Conservation (phyloP, 2,329 filamentous ascomycete genomes). For the Microdochium paspali region DNA sequence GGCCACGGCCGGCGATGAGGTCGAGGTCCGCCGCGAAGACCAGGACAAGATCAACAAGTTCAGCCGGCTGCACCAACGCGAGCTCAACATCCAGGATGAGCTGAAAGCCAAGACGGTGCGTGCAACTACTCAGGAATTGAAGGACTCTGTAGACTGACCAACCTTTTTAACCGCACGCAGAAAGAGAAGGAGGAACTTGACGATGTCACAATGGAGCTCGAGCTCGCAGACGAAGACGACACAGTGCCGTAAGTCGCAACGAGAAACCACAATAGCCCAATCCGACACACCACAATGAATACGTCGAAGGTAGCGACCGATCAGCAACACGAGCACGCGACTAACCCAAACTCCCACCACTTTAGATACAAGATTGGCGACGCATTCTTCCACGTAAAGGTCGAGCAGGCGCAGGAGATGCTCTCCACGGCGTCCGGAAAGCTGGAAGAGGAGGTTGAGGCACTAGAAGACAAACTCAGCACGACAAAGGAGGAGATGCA, state of each 20-base stretch:
- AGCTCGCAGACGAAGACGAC: conserved; percentile 92
- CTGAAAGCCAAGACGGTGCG: conserved; percentile 69
- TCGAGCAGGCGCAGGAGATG: conserved; percentile 80
- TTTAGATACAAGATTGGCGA: conserved; percentile 91
- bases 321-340: neutral
- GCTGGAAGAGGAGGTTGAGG: conserved; percentile 68
- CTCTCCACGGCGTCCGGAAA: conserved; percentile 60
- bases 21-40: conserved; percentile 90
- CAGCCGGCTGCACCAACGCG: conserved; percentile 84
- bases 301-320: neutral
- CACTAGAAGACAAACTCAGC: conserved; percentile 67
- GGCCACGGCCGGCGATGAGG: conserved; percentile 62
- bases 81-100: conserved; percentile 69
- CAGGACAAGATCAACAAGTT: conserved; percentile 99
- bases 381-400: conserved; percentile 80
- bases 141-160: conserved; percentile 2
- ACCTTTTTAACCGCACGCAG: conserved; percentile 34
- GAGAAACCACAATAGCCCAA: neutral
- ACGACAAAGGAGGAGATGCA: conserved; percentile 78
- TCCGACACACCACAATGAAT: neutral
- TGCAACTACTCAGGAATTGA: conserved; percentile 10
- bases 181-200: conserved; percentile 98
- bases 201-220: conserved; percentile 82
- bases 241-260: conserved; percentile 66
- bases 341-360: neutral